Evolutionary conservation across 2,329 filamentous ascomycete species (phyloP), one percentile per base, ranked within the genome.

Genomic region (Ophiostoma himal-ulmi): DNA sequence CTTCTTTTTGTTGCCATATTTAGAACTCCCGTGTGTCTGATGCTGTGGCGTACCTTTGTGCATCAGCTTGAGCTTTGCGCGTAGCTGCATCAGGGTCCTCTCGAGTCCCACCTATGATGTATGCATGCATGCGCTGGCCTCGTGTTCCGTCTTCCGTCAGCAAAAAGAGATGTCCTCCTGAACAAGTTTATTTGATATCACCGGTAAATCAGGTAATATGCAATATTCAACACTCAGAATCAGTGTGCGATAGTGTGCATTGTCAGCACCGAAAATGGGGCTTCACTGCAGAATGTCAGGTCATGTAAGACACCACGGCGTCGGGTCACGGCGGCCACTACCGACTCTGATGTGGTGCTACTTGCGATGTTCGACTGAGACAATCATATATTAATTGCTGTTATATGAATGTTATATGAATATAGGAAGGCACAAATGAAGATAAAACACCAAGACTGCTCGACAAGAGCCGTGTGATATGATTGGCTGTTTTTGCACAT

Each of bases 101-200:
- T 13, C 54, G 22, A 64, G 60, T 37, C 60, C 60, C 60, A n/a
- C 57, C 57, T 22, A 57, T 57, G 22, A 57, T 64, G 60, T 57
- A 57, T 57, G 52, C 60, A 64, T 64, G 60, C 60, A 39, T 64
- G 60, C 60, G 60, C 60, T 64, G 60, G 60, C 60, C 52, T 30
- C 34, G 34, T 64, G 60, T 36, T 30, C 60, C 60, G 60, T 64
- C 17, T 36, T 30, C 60, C 60, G 60, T 36, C 30, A 57, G 60
- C 34, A 37, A 60, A 13, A 26, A 22, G 34, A n/a, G 60, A 20
- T 37, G 37, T 17, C 13, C 14, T 3, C 22, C 20, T 11, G 4
- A 5, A 26, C 26, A 17, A 11, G 7, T 39, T 6, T 64, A 4
- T 57, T 13, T 60, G 54, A 60, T 26, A 17, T 14, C 30, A 4